phyloP scores from a whole-genome alignment of 805 yeast species.

The Wickerhamiella azyma region DNA sequence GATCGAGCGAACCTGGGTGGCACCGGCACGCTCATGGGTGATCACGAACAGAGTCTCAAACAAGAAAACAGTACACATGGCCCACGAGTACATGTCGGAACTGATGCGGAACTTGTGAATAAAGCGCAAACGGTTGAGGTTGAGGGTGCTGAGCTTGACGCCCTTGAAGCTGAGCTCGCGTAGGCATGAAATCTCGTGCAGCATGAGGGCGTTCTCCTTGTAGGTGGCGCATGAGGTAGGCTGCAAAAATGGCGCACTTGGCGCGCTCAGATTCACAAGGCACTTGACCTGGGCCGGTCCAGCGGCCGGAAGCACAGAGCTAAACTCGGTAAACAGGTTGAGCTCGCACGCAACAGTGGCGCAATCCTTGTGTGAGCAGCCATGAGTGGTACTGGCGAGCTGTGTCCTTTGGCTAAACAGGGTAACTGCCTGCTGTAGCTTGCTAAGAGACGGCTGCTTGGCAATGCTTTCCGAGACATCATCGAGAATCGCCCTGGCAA shows the following conservation, averaged over 20 bases:
- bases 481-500: background rate
- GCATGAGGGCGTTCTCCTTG: background rate
- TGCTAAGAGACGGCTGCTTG: background rate
- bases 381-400: background rate
- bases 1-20: background rate
- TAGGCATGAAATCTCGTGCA: background rate
- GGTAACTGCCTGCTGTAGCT: background rate
- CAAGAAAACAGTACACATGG: background rate
- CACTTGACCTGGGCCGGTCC: conserved; percentile 3
- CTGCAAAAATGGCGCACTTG: background rate
- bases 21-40: background rate
- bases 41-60: background rate
- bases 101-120: background rate
- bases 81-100: conserved; percentile 1
- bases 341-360: background rate
- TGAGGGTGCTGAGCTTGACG: background rate
- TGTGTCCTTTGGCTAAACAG: background rate
- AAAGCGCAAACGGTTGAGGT: background rate
- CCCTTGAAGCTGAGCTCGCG: background rate
- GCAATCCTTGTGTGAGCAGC: background rate
- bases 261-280: background rate
- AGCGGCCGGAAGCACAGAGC: background rate
- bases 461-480: background rate
- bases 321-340: background rate
- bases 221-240: background rate